These are phyloP conservation scores for Talaromyces thailandensis DNA, from an alignment of 495 filamentous ascomycete genomes.

Conservation along the genomic window DNA sequence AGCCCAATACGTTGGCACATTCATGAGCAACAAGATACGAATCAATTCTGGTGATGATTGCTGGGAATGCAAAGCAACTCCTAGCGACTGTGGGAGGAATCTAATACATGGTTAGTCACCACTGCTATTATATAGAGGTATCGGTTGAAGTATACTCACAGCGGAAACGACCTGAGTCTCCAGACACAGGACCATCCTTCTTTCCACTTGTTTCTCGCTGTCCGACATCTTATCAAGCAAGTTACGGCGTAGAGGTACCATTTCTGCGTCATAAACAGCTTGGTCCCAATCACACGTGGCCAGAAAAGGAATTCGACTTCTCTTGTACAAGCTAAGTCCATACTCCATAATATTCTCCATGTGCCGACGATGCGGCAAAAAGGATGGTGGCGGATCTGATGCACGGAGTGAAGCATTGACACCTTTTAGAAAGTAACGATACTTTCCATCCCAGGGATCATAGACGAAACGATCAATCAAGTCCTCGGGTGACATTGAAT, in stretches of 20 bases:
- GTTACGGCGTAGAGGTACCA: slow-evolving; percentile 69
- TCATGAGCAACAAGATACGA: slow-evolving; percentile 75
- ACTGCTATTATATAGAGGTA: slow-evolving; percentile 2
- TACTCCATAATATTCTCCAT: slow-evolving; percentile 60
- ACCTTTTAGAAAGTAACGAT: slow-evolving; percentile 36
- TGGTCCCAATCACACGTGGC: slow-evolving; percentile 49
- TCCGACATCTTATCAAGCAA: slow-evolving; percentile 58
- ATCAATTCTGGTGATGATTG: slow-evolving; percentile 76
- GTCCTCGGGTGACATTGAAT: slow-evolving; percentile 41
- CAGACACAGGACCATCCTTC: slow-evolving; percentile 41
- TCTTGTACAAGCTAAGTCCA: slow-evolving; percentile 48
- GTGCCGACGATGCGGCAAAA: slow-evolving; percentile 36
- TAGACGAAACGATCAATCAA: slow-evolving; percentile 59
- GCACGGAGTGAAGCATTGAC: slow-evolving; percentile 33
- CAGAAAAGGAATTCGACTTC: slow-evolving; percentile 33
- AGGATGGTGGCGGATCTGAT: slow-evolving; percentile 43
- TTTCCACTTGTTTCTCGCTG: slow-evolving; percentile 35
- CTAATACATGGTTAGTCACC: slow-evolving; percentile 31
- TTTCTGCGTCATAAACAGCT: slow-evolving; percentile 68
- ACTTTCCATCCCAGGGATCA: slow-evolving; percentile 64
- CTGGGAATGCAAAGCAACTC: slow-evolving; percentile 66
- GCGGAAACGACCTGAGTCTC: slow-evolving; percentile 64
- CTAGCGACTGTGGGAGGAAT: slow-evolving; percentile 55
- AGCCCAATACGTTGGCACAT: slow-evolving; percentile 47
- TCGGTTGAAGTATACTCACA: slow-evolving; percentile 37